These are phyloP conservation scores for Auricularia heimuer DNA, from an alignment of 768 basidiomycete genomes.

Conservation along the genomic window DNA sequence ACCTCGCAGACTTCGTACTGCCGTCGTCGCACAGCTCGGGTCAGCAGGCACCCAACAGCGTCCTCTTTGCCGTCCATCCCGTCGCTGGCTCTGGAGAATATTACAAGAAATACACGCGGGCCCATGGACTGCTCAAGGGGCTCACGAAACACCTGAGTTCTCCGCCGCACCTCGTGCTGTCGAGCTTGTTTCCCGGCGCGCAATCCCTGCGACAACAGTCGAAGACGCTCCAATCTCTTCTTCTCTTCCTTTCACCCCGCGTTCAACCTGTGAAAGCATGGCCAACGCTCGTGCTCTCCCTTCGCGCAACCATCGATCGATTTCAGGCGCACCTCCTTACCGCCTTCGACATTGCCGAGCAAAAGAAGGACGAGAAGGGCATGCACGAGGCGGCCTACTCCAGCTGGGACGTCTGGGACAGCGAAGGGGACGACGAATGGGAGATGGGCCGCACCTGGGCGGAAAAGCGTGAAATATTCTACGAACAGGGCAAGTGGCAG, in stretches of 20 bases:
- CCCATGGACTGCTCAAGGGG: conserved; percentile 52
- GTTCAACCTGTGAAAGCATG: conserved; percentile 67
- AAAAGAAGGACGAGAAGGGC: conserved; percentile 52
- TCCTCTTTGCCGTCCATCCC: neutral
- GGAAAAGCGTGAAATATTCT: conserved; percentile 91
- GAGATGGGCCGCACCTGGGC: conserved; percentile 94
- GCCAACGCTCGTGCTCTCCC: conserved; percentile 48
- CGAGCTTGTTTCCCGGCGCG: conserved; percentile 37
- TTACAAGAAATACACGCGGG: conserved; percentile 45
- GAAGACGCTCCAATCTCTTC: conserved; percentile 59
- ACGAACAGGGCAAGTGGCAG: conserved; percentile 72
- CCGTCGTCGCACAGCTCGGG: neutral
- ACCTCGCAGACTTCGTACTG: neutral
- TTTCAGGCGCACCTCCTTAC: conserved; percentile 83
- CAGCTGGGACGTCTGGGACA: conserved; percentile 74
- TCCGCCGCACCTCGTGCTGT: conserved; percentile 58
- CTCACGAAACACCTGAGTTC: conserved; percentile 48
- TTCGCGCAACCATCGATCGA: conserved; percentile 73
- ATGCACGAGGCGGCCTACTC: conserved; percentile 80
- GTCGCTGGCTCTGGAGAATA: neutral
- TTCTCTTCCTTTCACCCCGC: conserved; percentile 57
- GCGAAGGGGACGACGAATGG: conserved; percentile 47
- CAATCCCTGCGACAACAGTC: conserved; percentile 44
- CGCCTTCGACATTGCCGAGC: conserved; percentile 83
- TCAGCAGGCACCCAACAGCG: neutral